phyloP scores from a whole-genome alignment of 148 eudicot genomes.

The Silene conica region DNA sequence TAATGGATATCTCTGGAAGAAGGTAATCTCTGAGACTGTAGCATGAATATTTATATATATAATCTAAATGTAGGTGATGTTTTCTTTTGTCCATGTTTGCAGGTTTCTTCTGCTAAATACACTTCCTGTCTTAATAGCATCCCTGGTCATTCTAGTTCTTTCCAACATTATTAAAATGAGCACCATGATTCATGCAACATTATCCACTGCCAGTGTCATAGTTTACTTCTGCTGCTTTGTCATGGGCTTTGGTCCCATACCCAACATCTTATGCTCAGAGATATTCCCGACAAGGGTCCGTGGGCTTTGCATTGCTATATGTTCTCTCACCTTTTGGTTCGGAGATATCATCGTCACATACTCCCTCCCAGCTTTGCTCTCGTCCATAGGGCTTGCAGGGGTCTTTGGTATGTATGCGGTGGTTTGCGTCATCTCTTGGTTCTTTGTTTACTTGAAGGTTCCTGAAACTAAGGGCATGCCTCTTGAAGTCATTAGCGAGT shows the following conservation, averaged over 20 bases:
- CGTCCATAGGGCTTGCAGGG: slow-evolving; percentile 64
- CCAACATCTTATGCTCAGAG: slow-evolving; percentile 74
- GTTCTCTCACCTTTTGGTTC: slow-evolving; percentile 77
- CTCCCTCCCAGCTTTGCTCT: slow-evolving; percentile 67
- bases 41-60: too few species aligned
- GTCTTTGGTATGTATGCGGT: slow-evolving; percentile 69
- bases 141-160: slow-evolving; percentile 53
- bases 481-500: slow-evolving; percentile 78
- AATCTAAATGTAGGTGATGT: neutral
- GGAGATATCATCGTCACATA: slow-evolving; percentile 78
- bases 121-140: slow-evolving; percentile 47
- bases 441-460: slow-evolving; percentile 67
- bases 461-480: slow-evolving; percentile 91
- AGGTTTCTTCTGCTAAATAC: slow-evolving; percentile 70
- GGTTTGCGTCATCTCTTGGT: slow-evolving; percentile 59
- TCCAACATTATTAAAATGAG: slow-evolving; percentile 46
- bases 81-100: slow-evolving; percentile 9
- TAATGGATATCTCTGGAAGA: slow-evolving; percentile 72
- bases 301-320: slow-evolving; percentile 77
- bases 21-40: too few species aligned
- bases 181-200: slow-evolving; percentile 40
- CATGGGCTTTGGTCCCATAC: slow-evolving; percentile 84
- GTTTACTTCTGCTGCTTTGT: slow-evolving; percentile 78
- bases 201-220: slow-evolving; percentile 64
- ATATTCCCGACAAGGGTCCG: slow-evolving; percentile 82